Conservation (phyloP, 2,329 filamentous ascomycete species). For the Apiospora phragmitis region DNA sequence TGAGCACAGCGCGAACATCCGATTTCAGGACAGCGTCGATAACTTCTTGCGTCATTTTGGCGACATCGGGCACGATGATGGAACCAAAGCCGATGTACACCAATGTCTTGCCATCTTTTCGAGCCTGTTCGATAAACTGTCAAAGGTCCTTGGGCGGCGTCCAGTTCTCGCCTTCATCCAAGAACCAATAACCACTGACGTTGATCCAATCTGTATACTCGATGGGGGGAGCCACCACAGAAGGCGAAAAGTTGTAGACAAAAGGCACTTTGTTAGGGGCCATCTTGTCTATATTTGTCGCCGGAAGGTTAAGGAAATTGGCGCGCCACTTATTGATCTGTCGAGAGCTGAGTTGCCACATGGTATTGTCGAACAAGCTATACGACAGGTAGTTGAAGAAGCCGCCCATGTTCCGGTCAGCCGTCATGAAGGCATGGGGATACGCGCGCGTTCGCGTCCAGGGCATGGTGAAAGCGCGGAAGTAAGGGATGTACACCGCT, state of each 20-base stretch:
- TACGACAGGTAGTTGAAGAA: conserved; percentile 95
- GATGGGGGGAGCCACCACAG: conserved; percentile 88
- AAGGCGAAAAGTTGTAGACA: conserved; percentile 94
- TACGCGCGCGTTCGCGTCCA: conserved; percentile 97
- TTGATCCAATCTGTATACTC: conserved; percentile 98
- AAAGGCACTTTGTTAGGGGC: conserved; percentile 98
- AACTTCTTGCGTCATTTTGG: conserved; percentile 86
- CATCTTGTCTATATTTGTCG: conserved; percentile 85
- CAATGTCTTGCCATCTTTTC: conserved; percentile 81
- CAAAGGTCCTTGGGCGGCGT: conserved; percentile 73
- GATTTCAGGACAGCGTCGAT: conserved; percentile 88
- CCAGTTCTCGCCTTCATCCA: conserved; percentile 73
- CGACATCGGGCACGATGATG: conserved; percentile 88
- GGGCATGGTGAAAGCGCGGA: conserved; percentile 97
- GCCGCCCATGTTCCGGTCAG: conserved; percentile 91
- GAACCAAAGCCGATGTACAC: conserved; percentile 98
- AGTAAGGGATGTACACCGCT: conserved; percentile 89
- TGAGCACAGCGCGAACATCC: conserved; percentile 90
- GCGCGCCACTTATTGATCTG: conserved; percentile 95
- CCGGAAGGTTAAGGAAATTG: conserved; percentile 73
- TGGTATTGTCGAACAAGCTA: conserved; percentile 93
- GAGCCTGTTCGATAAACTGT: conserved; percentile 81
- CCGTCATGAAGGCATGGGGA: conserved; percentile 92
- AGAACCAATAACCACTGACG: conserved; percentile 97
- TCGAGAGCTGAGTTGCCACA: conserved; percentile 89